A percentile compares a stretch with the other conserved stretches of the same genome.
Conservation (phyloP, 805 yeast species). For the Nakazawaea sp. region DNA sequence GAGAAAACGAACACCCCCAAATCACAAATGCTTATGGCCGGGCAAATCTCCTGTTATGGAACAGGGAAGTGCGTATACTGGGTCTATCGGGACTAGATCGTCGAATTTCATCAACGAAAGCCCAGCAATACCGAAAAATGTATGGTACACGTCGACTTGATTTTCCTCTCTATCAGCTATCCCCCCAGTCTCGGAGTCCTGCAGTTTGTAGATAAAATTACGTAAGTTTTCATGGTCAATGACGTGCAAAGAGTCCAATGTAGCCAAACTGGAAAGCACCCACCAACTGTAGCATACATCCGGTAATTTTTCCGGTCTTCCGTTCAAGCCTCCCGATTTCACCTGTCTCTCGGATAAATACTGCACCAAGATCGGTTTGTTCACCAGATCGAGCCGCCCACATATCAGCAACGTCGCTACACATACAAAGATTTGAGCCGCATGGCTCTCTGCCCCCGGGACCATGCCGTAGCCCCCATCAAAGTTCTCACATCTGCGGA, state of each 20-base stretch:
- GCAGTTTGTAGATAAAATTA: slow-evolving; percentile 66
- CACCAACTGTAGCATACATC: slow-evolving; percentile 99
- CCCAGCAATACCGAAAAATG: slow-evolving; percentile 86
- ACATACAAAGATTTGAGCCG: slow-evolving; percentile 87
- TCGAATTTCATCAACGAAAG: slow-evolving; percentile 66
- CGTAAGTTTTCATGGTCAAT: slow-evolving; percentile 60
- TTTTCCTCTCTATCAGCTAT: slow-evolving; percentile 89
- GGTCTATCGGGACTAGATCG: slow-evolving; percentile 61
- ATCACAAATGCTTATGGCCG: slow-evolving; percentile 7
- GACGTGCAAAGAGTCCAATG: slow-evolving; percentile 66
- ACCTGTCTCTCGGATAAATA: slow-evolving; percentile 94
- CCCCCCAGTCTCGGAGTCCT: slow-evolving; percentile 78
- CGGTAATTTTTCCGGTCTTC: slow-evolving; percentile 91
- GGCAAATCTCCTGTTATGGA: slow-evolving; percentile 5
- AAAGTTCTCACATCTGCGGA: slow-evolving; percentile 71
- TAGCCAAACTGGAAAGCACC: slow-evolving; percentile 75
- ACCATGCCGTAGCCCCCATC: slow-evolving; percentile 94
- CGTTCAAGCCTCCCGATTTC: slow-evolving; percentile 85
- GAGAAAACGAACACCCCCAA: too few relatives aligned
- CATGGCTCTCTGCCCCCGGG: slow-evolving; percentile 94
- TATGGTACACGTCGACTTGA: slow-evolving; percentile 89
- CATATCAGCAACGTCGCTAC: slow-evolving; percentile 73
- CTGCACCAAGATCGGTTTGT: slow-evolving; percentile 51
- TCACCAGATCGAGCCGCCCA: slow-evolving; percentile 42
- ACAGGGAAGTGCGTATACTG: slow-evolving; percentile 79